phyloP scores from a whole-genome alignment of 768 basidiomycete genomes.

The Paxillus rubicundulus region DNA sequence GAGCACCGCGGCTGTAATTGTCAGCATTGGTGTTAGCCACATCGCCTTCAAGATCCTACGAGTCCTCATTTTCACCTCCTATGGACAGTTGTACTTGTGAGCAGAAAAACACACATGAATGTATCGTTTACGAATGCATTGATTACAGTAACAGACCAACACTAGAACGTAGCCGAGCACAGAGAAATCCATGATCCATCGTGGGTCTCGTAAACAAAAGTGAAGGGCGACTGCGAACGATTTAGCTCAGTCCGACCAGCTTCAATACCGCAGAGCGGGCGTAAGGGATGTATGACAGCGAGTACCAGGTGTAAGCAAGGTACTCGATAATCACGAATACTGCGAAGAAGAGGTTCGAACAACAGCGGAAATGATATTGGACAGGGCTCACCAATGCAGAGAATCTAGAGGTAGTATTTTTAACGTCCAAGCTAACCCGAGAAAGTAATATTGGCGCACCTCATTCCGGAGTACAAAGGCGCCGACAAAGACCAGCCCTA shows the following conservation, averaged over 20 bases:
- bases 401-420: constrained; percentile 40
- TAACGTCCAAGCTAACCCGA: not conserved
- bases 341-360: constrained; percentile 25
- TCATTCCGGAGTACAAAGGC: constrained; percentile 76
- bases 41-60: not conserved
- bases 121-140: constrained; percentile 1
- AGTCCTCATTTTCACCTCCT: too few relatives aligned
- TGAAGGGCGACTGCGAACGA: not conserved
- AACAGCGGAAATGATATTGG: not conserved
- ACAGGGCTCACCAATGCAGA: constrained; percentile 56
- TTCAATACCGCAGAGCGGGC: constrained; percentile 74
- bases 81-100: not conserved
- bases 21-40: not conserved
- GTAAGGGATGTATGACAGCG: constrained; percentile 87
- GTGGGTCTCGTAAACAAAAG: constrained; percentile 11
- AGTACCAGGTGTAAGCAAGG: constrained; percentile 90
- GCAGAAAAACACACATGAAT: not conserved
- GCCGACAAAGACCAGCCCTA: constrained; percentile 79
- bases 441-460: constrained; percentile 39
- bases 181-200: constrained; percentile 4
- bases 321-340: constrained; percentile 92
- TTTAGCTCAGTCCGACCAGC: constrained; percentile 46
- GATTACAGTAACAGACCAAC: constrained; percentile 8
- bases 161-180: not conserved
- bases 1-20: constrained; percentile 1